Evolutionary conservation across 371 early-diverging fungal genomes (phyloP), one percentile per base, ranked within the genome.

Genomic region (Amoeboaphelidium occidentale): DNA sequence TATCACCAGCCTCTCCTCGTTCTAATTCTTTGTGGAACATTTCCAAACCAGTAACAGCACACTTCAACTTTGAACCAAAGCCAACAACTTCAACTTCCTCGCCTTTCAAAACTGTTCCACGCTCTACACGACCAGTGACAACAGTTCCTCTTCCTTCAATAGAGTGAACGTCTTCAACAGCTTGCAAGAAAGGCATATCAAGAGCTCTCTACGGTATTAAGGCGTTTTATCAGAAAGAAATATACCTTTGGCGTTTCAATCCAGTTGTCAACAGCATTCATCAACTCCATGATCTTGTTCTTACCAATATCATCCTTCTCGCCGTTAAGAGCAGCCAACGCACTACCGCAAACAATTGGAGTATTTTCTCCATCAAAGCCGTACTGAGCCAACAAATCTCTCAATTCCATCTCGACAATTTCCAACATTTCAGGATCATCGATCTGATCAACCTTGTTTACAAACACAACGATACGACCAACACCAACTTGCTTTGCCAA

Each of bases 131-230:
- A 50, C 98, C 99, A 42, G 97, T 94, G 50, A 78, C 82, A 22
- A 99, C 97, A 42, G 88, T 93, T 60, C 99, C 98, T 67, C 96
- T 88, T 53, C 98, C 99, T 61, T 91, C 79, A 62, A 98, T 97
- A 24, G 90, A 88, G 72, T 87, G 94, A 32, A 94, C 84, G 62
- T 91, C 84, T 68, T 63, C 45, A 41, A 57, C 51, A 23, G 47
- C 10, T 21, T 24, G 45, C 72, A 98, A 77, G 76, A 99, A 92
- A 44, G 98, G 98, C 74, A 91, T 92, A 59, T 91, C 91, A 51
- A 88, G 67, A 63, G 87, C 88, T 58, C 99, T 76, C 53, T n/a
- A n/a, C n/a, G n/a, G n/a, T n/a, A n/a, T n/a, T n/a, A n/a, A n/a
- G n/a, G n/a, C n/a, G n/a, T n/a, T n/a, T n/a, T n/a, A n/a, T n/a